A percentile compares a stretch with the other conserved stretches of the same genome.
Evolutionary conservation across 495 filamentous ascomycete species (phyloP).

Genomic region (Beverwykella pulmonaria): DNA sequence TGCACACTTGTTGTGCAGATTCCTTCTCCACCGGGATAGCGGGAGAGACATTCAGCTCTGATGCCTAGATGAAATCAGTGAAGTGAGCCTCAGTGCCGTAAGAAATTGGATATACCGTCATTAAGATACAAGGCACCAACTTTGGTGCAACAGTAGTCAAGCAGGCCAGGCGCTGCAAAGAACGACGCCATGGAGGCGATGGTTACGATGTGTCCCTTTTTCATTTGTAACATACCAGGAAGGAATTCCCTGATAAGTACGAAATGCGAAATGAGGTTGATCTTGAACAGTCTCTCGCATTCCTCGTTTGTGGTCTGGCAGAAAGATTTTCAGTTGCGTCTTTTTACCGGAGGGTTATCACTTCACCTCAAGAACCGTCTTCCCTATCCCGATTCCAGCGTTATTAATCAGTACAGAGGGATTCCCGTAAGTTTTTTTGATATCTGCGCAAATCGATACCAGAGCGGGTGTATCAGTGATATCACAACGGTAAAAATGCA

Average conservation of each 20-base stretch:
- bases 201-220: slow-evolving; percentile 63
- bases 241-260: slow-evolving; percentile 60
- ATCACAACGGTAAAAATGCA: slow-evolving; percentile 54
- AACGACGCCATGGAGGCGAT: slow-evolving; percentile 61
- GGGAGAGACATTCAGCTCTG: slow-evolving; percentile 11
- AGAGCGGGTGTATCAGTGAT: slow-evolving; percentile 54
- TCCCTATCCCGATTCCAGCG: slow-evolving; percentile 44
- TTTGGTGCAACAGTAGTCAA: slow-evolving; percentile 61
- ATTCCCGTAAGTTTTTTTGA: slow-evolving; percentile 48
- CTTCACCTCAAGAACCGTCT: slow-evolving; percentile 52
- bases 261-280: slow-evolving; percentile 62
- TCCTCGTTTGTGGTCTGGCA: slow-evolving; percentile 48
- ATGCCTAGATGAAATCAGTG: slow-evolving; percentile 6
- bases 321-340: not conserved
- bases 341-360: not conserved
- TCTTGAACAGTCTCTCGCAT: slow-evolving; percentile 53
- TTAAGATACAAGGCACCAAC: slow-evolving; percentile 59
- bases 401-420: slow-evolving; percentile 64
- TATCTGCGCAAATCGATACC: slow-evolving; percentile 44
- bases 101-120: slow-evolving; percentile 38
- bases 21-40: slow-evolving; percentile 34
- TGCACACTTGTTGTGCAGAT: slow-evolving; percentile 41
- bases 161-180: slow-evolving; percentile 51
- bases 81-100: not conserved
- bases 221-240: slow-evolving; percentile 58